Evolutionary conservation across 2,329 filamentous ascomycete species (phyloP).

Genomic region (Diaporthe sp.): DNA sequence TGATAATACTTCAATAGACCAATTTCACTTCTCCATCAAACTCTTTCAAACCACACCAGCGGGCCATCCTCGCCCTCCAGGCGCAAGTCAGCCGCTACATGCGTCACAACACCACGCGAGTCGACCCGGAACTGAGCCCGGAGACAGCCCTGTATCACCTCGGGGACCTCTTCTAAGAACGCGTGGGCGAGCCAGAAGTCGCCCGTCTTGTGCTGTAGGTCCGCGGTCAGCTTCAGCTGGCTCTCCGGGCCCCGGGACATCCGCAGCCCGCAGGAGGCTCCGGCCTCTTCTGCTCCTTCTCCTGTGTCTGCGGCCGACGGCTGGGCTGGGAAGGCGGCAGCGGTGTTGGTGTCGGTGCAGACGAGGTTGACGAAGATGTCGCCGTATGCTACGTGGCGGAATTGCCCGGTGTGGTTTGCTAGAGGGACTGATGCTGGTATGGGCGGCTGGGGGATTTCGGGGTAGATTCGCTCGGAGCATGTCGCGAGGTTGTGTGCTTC

Average conservation of each 20-base stretch:
- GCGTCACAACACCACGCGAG: slow-evolving; percentile 30
- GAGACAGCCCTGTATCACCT: background rate
- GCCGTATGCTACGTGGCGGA: slow-evolving; percentile 39
- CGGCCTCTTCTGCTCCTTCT: too few relatives aligned
- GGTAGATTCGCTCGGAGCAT: slow-evolving; percentile 39
- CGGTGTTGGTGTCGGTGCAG: background rate
- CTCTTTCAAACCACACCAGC: slow-evolving; percentile 37
- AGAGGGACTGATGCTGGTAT: slow-evolving; percentile 30
- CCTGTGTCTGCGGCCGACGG: too few relatives aligned
- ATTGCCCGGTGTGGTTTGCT: slow-evolving; percentile 35
- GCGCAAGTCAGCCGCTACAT: slow-evolving; percentile 35
- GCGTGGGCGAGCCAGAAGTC: slow-evolving; percentile 28
- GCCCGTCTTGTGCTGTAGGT: slow-evolving; percentile 27
- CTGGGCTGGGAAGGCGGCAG: too few relatives aligned
- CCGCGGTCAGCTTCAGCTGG: too few relatives aligned
- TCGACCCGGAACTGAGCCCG: slow-evolving; percentile 36
- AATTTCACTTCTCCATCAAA: too few relatives aligned
- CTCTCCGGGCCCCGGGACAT: background rate
- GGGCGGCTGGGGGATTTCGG: slow-evolving; percentile 36
- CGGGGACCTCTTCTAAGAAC: background rate
- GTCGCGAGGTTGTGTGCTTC: slow-evolving; percentile 15
- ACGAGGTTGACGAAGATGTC: slow-evolving; percentile 18
- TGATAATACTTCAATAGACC: too few relatives aligned
- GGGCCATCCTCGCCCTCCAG: slow-evolving; percentile 34
- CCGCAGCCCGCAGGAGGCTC: background rate